phyloP scores from a whole-genome alignment of 2,329 filamentous ascomycete genomes.

The Botryotinia calthae region DNA sequence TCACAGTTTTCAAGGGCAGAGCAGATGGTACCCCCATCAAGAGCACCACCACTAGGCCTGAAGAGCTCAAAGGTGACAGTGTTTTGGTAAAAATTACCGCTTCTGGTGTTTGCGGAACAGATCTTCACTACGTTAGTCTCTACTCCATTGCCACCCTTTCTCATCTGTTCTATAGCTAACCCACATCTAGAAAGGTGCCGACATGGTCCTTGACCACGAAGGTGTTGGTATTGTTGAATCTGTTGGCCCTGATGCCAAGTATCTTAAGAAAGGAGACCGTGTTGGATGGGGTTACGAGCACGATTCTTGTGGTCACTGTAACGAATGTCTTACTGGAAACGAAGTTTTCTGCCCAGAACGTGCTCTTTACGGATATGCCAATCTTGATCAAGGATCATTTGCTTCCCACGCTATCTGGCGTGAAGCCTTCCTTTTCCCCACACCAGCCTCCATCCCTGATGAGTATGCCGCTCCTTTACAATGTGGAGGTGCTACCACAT shows the following conservation, averaged over 20 bases:
- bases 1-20: constrained; percentile 26
- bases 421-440: constrained; percentile 41
- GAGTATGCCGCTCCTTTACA: constrained; percentile 45
- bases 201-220: constrained; percentile 60
- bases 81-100: constrained; percentile 24
- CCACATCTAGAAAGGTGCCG: constrained; percentile 15
- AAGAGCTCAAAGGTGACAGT: constrained; percentile 21
- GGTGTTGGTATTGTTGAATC: constrained; percentile 63
- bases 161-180: constrained; percentile 6
- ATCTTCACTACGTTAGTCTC: constrained; percentile 22
- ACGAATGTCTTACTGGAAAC: constrained; percentile 43
- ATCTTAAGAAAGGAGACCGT: constrained; percentile 42
- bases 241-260: constrained; percentile 52
- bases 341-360: constrained; percentile 43
- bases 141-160: not conserved
- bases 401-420: constrained; percentile 41
- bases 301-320: constrained; percentile 44
- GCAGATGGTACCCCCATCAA: constrained; percentile 16
- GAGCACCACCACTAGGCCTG: constrained; percentile 22
- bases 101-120: constrained; percentile 25
- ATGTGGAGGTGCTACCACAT: constrained; percentile 46
- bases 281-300: constrained; percentile 47
- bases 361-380: constrained; percentile 43
- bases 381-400: constrained; percentile 49
- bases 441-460: constrained; percentile 41